phyloP scores from a whole-genome alignment of 352 stramenopile species.

The Phytophthora sojae region DNA sequence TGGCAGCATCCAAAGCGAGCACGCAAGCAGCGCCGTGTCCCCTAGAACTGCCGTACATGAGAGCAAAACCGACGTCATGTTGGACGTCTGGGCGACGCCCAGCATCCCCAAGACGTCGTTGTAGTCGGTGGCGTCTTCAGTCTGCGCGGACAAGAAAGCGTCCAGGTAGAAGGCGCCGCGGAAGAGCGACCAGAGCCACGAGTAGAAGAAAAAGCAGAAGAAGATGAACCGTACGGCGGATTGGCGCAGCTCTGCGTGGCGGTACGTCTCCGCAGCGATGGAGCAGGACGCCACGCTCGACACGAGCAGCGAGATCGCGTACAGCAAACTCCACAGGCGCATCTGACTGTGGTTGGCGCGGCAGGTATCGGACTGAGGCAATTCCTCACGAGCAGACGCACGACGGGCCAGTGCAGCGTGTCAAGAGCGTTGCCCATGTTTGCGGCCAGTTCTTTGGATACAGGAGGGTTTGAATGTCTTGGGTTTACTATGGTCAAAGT shows the following conservation, averaged over 20 bases:
- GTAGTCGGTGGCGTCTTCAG: slow-evolving; percentile 26
- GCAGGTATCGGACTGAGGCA: slow-evolving; percentile 16
- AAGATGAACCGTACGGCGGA: slow-evolving; percentile 61
- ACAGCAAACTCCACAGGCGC: slow-evolving; percentile 55
- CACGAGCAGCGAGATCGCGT: slow-evolving; percentile 48
- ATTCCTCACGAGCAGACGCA: slow-evolving; percentile 10
- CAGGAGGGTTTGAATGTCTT: slow-evolving; percentile 3
- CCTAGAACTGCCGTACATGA: slow-evolving; percentile 51
- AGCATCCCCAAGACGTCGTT: slow-evolving; percentile 52
- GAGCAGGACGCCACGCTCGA: slow-evolving; percentile 48
- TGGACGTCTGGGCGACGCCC: slow-evolving; percentile 44
- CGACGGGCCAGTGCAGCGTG: background rate
- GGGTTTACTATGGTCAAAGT: slow-evolving; percentile 10
- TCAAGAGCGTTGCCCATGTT: slow-evolving; percentile 27
- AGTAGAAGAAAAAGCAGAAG: slow-evolving; percentile 70
- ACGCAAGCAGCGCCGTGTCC: slow-evolving; percentile 48
- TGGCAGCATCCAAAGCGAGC: slow-evolving; percentile 58
- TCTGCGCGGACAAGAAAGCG: slow-evolving; percentile 33
- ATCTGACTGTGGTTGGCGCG: slow-evolving; percentile 14
- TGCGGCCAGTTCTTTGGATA: background rate
- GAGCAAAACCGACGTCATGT: slow-evolving; percentile 49
- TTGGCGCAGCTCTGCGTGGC: slow-evolving; percentile 43
- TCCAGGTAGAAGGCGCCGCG: slow-evolving; percentile 57
- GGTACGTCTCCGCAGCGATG: slow-evolving; percentile 46
- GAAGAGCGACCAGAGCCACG: slow-evolving; percentile 67